Evolutionary conservation across 2,329 filamentous ascomycete species (phyloP).

Genomic region (Dactylonectria estremocensis): DNA sequence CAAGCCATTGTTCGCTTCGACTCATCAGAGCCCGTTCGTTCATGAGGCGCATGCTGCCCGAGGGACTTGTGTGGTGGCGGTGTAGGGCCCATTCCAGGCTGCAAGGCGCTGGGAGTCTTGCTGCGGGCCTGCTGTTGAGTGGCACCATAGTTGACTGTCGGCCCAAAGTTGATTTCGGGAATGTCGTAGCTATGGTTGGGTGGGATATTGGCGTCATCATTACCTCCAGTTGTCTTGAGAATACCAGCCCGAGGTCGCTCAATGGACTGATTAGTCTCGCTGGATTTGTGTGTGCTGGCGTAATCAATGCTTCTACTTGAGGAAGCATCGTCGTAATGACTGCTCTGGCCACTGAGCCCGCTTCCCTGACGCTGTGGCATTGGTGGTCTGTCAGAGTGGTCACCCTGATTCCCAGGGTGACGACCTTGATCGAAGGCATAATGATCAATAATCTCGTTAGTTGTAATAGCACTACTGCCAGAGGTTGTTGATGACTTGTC

Average conservation of each 20-base stretch:
- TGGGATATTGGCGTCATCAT: constrained; percentile 52
- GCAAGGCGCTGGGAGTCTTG: constrained; percentile 47
- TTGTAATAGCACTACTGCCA: constrained; percentile 50
- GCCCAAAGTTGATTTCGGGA: constrained; percentile 87
- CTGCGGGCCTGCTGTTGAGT: constrained; percentile 46
- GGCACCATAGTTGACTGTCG: constrained; percentile 78
- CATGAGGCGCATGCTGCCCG: constrained; percentile 50
- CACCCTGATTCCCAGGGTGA: constrained; percentile 35
- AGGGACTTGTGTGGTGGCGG: constrained; percentile 43
- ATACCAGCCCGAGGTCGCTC: constrained; percentile 84
- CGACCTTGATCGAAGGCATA: constrained; percentile 52
- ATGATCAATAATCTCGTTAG: constrained; percentile 59
- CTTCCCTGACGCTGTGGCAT: constrained; percentile 46
- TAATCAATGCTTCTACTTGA: constrained; percentile 47
- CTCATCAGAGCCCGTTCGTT: constrained; percentile 65
- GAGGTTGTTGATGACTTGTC: constrained; percentile 44
- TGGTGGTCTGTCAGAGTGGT: constrained; percentile 42
- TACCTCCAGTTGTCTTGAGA: constrained; percentile 80
- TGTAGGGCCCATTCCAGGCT: constrained; percentile 33
- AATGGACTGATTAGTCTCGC: constrained; percentile 55
- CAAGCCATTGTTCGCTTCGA: constrained; percentile 80
- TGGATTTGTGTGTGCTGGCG: constrained; percentile 44
- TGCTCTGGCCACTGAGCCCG: constrained; percentile 58
- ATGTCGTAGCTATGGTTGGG: constrained; percentile 66
- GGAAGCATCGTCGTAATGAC: constrained; percentile 73